phyloP scores from a whole-genome alignment of 176 grass and related monocot species.

The Saccharum spontaneum region DNA sequence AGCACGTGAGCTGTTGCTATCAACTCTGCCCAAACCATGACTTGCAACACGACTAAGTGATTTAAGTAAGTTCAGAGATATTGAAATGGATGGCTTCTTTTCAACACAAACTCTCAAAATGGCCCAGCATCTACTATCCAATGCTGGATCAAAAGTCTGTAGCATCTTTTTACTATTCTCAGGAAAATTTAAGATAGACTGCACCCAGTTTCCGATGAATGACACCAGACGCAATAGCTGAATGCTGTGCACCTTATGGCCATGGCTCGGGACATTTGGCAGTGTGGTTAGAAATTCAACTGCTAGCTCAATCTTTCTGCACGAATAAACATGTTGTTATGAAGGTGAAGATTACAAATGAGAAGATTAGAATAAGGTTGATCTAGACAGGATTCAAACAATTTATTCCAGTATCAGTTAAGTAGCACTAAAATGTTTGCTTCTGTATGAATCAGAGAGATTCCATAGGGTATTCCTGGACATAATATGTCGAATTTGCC shows the following conservation, averaged over 20 bases:
- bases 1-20: too few species aligned
- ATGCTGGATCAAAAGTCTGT: slow-evolving; percentile 61
- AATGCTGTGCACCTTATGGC: not conserved
- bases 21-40: too few species aligned
- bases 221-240: slow-evolving; percentile 43
- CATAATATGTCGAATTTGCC: too few species aligned
- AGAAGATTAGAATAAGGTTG: too few species aligned
- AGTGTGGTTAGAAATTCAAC: not conserved
- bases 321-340: too few species aligned
- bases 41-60: slow-evolving; percentile 64
- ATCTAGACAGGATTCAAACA: too few species aligned
- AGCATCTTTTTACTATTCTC: slow-evolving; percentile 60
- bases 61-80: slow-evolving; percentile 75
- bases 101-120: slow-evolving; percentile 70
- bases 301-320: too few species aligned
- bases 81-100: slow-evolving; percentile 58
- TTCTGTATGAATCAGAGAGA: too few species aligned
- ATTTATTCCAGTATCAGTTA: too few species aligned
- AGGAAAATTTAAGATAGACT: slow-evolving; percentile 54
- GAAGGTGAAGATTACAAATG: too few species aligned
- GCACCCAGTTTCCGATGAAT: slow-evolving; percentile 82
- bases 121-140: slow-evolving; percentile 77
- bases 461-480: too few species aligned
- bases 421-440: too few species aligned
- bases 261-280: slow-evolving; percentile 36